phyloP scores from a whole-genome alignment of 257 asterid species.

The Primulina eburnea region DNA sequence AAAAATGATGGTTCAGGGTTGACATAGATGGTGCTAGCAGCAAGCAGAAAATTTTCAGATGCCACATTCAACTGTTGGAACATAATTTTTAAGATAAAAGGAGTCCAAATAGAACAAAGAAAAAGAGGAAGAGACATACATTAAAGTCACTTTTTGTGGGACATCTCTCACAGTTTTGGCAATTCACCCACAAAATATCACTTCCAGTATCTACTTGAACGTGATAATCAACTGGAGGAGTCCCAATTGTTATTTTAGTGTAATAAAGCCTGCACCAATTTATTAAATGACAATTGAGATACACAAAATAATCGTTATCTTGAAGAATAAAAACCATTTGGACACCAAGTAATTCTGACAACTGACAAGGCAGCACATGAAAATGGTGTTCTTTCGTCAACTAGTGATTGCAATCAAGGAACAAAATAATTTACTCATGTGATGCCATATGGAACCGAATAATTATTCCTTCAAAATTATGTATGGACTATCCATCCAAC shows the following conservation, averaged over 20 bases:
- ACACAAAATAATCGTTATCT: constrained; percentile 11
- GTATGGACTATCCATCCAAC: no score
- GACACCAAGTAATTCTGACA: neutral
- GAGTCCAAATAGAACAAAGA: neutral
- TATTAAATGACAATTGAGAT: constrained; percentile 14
- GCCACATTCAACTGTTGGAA: neutral
- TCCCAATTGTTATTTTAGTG: constrained; percentile 54
- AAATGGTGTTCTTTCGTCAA: no score
- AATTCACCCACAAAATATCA: constrained; percentile 62
- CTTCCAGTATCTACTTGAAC: constrained; percentile 77
- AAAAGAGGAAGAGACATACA: constrained; percentile 30
- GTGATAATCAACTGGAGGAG: constrained; percentile 53
- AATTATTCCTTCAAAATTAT: no score
- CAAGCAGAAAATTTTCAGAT: constrained; percentile 11
- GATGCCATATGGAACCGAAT: no score
- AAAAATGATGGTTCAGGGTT: neutral
- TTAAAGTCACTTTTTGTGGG: constrained; percentile 53
- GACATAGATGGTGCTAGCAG: neutral
- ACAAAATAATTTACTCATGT: no score
- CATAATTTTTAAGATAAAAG: constrained; percentile 3
- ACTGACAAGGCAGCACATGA: neutral
- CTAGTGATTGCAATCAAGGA: no score
- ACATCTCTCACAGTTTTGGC: constrained; percentile 48
- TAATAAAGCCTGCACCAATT: constrained; percentile 50
- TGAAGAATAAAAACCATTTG: constrained; percentile 9